Conservation (phyloP, 352 stramenopile genomes). For the Globisporangium emineosum region DNA sequence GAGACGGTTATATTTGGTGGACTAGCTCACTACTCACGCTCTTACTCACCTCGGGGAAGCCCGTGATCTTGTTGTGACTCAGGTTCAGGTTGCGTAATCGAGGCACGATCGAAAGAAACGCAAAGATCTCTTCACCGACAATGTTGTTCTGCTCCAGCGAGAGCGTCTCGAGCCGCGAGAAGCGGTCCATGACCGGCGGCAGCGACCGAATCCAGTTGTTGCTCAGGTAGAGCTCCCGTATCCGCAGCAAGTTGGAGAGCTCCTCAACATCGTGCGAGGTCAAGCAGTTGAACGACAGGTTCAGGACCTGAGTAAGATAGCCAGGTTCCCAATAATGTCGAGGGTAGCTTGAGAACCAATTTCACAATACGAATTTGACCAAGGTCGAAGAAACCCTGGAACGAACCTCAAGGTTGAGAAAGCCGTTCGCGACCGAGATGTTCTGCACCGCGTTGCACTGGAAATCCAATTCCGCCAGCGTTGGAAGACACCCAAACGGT, state of each 20-base stretch:
- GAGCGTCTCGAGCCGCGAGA: slow-evolving; percentile 69
- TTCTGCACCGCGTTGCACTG: slow-evolving; percentile 74
- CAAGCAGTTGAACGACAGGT: slow-evolving; percentile 80
- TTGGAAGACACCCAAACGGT: slow-evolving; percentile 60
- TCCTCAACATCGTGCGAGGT: slow-evolving; percentile 57
- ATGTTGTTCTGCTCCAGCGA: slow-evolving; percentile 81
- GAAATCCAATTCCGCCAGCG: slow-evolving; percentile 69
- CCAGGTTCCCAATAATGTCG: not conserved
- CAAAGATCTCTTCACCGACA: slow-evolving; percentile 59
- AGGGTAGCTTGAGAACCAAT: not conserved
- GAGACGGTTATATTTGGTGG: not conserved
- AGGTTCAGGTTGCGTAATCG: slow-evolving; percentile 71
- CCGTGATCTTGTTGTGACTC: slow-evolving; percentile 76
- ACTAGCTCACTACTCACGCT: not conserved
- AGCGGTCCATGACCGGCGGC: slow-evolving; percentile 74
- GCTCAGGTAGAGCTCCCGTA: slow-evolving; percentile 73
- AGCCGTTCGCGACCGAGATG: slow-evolving; percentile 45
- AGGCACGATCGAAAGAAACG: slow-evolving; percentile 61
- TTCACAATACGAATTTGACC: not conserved
- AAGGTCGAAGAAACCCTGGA: not conserved
- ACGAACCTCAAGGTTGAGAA: slow-evolving; percentile 58
- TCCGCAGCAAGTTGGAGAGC: slow-evolving; percentile 65
- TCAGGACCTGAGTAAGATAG: slow-evolving; percentile 44
- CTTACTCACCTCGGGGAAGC: slow-evolving; percentile 55
- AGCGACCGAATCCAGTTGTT: slow-evolving; percentile 71